These are phyloP conservation scores for Fusarium nanum DNA, from an alignment of 2,329 filamentous ascomycete species.

Conservation along the genomic window DNA sequence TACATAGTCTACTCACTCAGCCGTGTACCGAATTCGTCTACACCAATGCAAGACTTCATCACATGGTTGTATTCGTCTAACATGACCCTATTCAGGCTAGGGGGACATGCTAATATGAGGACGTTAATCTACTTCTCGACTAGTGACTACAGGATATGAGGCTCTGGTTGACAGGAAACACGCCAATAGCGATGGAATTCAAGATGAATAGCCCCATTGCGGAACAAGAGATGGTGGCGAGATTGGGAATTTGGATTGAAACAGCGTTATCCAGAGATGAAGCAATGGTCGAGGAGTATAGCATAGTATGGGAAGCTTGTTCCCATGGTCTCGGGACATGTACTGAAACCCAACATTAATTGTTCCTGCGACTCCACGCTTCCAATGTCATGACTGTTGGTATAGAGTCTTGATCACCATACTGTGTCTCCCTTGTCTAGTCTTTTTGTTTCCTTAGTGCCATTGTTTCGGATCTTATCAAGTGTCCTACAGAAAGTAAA, in stretches of 20 bases:
- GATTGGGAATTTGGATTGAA: background rate
- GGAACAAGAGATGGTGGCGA: constrained; percentile 15
- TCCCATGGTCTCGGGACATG: background rate
- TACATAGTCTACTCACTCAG: background rate
- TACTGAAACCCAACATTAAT: background rate
- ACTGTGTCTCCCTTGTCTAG: too few species aligned
- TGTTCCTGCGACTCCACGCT: background rate
- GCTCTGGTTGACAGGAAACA: constrained; percentile 22
- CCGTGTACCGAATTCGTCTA: constrained; percentile 4
- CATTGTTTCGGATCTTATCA: background rate
- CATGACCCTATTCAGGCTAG: constrained; percentile 44
- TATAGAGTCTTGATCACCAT: too few species aligned
- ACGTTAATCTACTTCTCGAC: constrained; percentile 37
- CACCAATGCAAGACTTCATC: constrained; percentile 33
- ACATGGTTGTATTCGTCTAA: constrained; percentile 46
- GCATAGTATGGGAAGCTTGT: background rate
- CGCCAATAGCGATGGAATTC: constrained; percentile 21
- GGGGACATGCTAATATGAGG: constrained; percentile 28
- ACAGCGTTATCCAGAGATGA: background rate
- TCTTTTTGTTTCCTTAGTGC: background rate
- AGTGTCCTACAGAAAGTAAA: constrained; percentile 12
- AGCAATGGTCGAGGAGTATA: background rate
- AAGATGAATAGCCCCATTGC: constrained; percentile 23
- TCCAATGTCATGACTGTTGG: background rate
- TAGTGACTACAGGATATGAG: constrained; percentile 41